phyloP scores from a whole-genome alignment of 108 stramenopile species.

The Cyclostephanos tholiformis region DNA sequence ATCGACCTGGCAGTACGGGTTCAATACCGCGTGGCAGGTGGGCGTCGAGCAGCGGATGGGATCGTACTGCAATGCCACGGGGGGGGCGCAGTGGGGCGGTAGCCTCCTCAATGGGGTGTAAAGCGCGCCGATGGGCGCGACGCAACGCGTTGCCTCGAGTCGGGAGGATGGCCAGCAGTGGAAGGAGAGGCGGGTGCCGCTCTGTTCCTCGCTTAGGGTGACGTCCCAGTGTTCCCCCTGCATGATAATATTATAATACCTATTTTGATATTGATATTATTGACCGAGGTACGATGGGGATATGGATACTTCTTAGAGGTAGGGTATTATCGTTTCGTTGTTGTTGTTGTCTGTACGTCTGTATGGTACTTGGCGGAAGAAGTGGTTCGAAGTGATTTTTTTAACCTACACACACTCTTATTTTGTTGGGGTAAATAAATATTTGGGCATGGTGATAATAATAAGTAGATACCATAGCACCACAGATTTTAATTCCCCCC shows the following conservation, averaged over 20 bases:
- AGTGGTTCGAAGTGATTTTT: no score
- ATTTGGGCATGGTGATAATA: no score
- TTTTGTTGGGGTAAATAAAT: no score
- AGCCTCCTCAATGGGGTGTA: constrained; percentile 97
- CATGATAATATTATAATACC: no score
- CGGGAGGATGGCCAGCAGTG: constrained; percentile 96
- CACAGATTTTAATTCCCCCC: no score
- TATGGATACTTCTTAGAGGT: no score
- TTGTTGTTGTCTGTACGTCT: no score
- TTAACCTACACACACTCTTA: no score
- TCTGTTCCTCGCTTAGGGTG: constrained; percentile 74
- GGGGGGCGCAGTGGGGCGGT: constrained; percentile 77
- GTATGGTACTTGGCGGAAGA: no score
- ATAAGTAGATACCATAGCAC: no score
- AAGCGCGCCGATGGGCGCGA: constrained; percentile 96
- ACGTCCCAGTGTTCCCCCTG: constrained; percentile 86
- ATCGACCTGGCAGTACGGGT: constrained; percentile 98
- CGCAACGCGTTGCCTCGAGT: constrained; percentile 95
- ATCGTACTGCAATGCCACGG: constrained; percentile 92
- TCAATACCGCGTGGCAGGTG: constrained; percentile 94
- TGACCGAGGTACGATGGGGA: no score
- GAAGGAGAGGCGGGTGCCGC: constrained; percentile 94
- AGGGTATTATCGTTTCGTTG: background rate
- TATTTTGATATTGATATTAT: no score
- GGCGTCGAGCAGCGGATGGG: constrained; percentile 94